phyloP scores from a whole-genome alignment of 2,329 filamentous ascomycete genomes.

The Tolypocladium inflatum region DNA sequence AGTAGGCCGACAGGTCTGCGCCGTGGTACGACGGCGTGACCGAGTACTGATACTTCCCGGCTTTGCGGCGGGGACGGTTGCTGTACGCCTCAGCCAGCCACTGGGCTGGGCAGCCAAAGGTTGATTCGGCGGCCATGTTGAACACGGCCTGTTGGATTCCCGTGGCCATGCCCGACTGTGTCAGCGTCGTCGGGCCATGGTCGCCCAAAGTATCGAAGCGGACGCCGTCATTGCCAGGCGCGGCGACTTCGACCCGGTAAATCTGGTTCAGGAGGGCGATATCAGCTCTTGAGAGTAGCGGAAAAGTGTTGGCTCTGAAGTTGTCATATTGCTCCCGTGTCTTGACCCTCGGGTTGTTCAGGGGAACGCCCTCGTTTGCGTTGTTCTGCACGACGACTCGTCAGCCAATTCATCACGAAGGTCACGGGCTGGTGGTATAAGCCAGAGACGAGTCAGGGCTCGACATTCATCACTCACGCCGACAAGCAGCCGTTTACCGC shows the following conservation, averaged over 20 bases:
- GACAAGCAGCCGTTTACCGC: conserved; percentile 21
- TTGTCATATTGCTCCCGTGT: conserved; percentile 17
- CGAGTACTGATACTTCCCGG: conserved; percentile 41
- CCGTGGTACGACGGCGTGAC: conserved; percentile 29
- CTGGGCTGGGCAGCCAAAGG: conserved; percentile 46
- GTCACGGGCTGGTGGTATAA: not conserved
- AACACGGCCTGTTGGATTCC: conserved; percentile 45
- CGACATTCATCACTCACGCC: conserved; percentile 8
- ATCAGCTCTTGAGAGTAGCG: conserved; percentile 19
- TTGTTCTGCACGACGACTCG: conserved; percentile 15
- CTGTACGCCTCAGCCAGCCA: conserved; percentile 42
- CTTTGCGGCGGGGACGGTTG: conserved; percentile 15
- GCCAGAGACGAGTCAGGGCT: too few species aligned
- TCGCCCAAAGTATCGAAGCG: conserved; percentile 27
- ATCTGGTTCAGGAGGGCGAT: conserved; percentile 19
- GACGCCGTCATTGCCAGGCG: conserved; percentile 13
- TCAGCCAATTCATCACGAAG: not conserved
- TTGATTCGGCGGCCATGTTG: conserved; percentile 45
- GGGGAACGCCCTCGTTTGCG: conserved; percentile 26
- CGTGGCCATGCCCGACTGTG: conserved; percentile 35
- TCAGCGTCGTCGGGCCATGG: conserved; percentile 34
- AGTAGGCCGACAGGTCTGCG: conserved; percentile 26
- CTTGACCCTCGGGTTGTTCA: conserved; percentile 25
- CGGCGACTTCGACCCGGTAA: conserved; percentile 14
- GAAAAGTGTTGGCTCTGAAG: conserved; percentile 23